Evolutionary conservation across 257 asterid species (phyloP).

Genomic region (Anisodus tanguticus): DNA sequence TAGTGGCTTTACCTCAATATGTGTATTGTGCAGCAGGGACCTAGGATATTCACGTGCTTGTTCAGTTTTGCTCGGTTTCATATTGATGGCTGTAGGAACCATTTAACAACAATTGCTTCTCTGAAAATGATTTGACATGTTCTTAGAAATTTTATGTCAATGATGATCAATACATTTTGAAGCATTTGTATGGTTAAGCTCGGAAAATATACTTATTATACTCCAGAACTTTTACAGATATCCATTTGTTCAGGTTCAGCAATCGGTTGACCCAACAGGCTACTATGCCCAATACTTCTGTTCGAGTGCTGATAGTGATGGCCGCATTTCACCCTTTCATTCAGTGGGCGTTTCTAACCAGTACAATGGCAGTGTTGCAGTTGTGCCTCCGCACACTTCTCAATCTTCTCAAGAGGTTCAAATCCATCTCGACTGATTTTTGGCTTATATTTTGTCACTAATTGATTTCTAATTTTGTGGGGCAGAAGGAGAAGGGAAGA

Average conservation of each 20-base stretch:
- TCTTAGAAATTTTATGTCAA: background rate
- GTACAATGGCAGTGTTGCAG: slow-evolving; percentile 61
- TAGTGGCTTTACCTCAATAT: background rate
- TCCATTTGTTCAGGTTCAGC: slow-evolving; percentile 63
- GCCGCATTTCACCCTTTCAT: slow-evolving; percentile 78
- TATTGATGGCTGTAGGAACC: slow-evolving; percentile 1
- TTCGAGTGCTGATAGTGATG: slow-evolving; percentile 66
- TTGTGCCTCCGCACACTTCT: slow-evolving; percentile 68
- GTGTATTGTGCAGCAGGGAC: background rate
- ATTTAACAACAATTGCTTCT: background rate
- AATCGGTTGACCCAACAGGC: slow-evolving; percentile 71
- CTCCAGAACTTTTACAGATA: slow-evolving; percentile 4
- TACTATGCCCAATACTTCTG: slow-evolving; percentile 79
- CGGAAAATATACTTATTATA: background rate
- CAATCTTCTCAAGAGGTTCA: slow-evolving; percentile 91
- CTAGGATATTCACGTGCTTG: background rate
- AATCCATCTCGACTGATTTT: slow-evolving; percentile 36
- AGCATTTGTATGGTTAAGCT: slow-evolving; percentile 21
- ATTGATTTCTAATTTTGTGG: slow-evolving; percentile 2
- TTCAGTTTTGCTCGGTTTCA: slow-evolving; percentile 16
- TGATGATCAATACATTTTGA: background rate
- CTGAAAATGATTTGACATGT: background rate
- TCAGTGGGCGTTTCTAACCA: slow-evolving; percentile 74
- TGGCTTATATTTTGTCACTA: slow-evolving; percentile 3
- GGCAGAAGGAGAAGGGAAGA: slow-evolving; percentile 7